Evolutionary conservation across 2,329 filamentous ascomycete genomes (phyloP).

Genomic region (Epichloe glyceriae): DNA sequence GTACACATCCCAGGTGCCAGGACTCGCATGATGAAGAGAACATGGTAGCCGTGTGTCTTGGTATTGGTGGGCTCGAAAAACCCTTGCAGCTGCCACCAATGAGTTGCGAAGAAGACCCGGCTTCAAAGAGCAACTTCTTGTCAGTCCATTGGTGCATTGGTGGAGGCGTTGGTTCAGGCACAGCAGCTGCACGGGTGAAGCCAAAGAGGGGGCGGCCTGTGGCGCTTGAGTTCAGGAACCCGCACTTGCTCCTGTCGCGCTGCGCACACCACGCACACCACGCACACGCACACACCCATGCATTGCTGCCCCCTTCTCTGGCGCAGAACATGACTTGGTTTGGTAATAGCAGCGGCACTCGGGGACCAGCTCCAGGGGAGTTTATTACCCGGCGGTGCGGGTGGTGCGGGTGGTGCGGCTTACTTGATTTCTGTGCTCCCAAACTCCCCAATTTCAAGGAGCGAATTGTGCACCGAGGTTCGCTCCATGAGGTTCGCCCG

Average conservation of each 20-base stretch:
- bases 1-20: neutral
- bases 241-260: neutral
- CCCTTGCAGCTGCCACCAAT: no score
- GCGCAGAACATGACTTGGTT: no score
- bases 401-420: neutral
- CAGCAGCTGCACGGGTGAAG: neutral
- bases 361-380: neutral
- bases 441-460: neutral
- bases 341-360: no score
- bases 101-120: no score
- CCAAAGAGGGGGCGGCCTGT: no score
- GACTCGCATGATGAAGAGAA: no score
- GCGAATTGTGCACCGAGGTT: neutral
- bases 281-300: no score
- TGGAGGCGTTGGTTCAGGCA: constrained; percentile 4
- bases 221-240: constrained; percentile 1
- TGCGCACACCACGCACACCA: neutral
- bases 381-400: neutral
- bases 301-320: neutral
- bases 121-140: no score
- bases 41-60: no score
- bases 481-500: neutral
- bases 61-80: no score
- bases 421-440: neutral
- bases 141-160: no score